Conservation (phyloP, 352 stramenopile genomes). For the Pythium oligandrum region DNA sequence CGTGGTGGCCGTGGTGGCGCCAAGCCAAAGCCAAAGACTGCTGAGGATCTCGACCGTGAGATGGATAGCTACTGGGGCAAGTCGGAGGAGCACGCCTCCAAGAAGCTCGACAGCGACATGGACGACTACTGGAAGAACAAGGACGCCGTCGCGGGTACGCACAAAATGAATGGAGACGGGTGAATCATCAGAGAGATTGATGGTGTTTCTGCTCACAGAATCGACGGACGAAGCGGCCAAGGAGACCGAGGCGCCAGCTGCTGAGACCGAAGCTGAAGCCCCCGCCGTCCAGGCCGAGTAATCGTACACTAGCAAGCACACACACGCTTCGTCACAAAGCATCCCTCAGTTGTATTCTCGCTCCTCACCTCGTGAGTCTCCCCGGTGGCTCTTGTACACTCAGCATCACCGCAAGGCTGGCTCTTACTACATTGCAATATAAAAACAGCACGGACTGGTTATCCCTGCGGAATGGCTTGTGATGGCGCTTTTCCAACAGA, state of each 20-base stretch:
- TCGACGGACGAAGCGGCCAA: slow-evolving; percentile 1
- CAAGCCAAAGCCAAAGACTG: slow-evolving; percentile 70
- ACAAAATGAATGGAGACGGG: too few species aligned
- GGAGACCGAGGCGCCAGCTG: slow-evolving; percentile 13
- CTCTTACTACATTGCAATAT: too few species aligned
- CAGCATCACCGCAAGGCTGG: too few species aligned
- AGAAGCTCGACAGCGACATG: slow-evolving; percentile 84
- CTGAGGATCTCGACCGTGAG: slow-evolving; percentile 76
- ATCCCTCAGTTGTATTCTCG: too few species aligned
- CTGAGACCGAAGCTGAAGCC: slow-evolving; percentile 8
- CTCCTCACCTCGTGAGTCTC: too few species aligned
- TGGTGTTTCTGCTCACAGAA: too few species aligned
- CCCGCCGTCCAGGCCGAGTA: slow-evolving; percentile 17
- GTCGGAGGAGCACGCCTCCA: slow-evolving; percentile 74
- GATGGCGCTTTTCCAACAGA: too few species aligned
- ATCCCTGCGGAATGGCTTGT: too few species aligned
- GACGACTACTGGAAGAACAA: slow-evolving; percentile 89
- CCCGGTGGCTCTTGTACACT: too few species aligned
- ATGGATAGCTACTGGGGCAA: slow-evolving; percentile 89
- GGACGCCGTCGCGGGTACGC: slow-evolving; percentile 17
- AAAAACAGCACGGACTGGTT: too few species aligned
- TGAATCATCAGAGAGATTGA: too few species aligned
- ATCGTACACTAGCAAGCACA: background rate
- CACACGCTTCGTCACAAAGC: too few species aligned
- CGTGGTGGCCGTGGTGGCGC: slow-evolving; percentile 23